These are phyloP conservation scores for Dryas integrifolia DNA, from an alignment of 331 rosid genomes.

Conservation along the genomic window DNA sequence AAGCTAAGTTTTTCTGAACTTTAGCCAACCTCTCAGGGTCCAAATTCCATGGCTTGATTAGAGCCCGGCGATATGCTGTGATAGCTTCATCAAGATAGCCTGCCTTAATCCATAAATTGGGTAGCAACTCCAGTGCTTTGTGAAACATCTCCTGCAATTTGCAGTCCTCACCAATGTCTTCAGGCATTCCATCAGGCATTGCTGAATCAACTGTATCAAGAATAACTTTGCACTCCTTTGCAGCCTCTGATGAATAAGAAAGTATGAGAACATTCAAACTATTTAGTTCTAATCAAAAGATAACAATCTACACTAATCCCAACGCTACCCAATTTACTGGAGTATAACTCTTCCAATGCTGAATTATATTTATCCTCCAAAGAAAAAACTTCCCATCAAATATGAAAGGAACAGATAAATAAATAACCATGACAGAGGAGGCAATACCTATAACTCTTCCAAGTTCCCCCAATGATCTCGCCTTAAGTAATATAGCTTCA, in stretches of 20 bases:
- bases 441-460: constrained; percentile 56
- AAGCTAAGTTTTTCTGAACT: constrained; percentile 69
- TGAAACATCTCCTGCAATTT: constrained; percentile 85
- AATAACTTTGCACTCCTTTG: constrained; percentile 74
- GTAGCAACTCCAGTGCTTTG: constrained; percentile 79
- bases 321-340: background rate
- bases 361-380: background rate
- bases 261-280: constrained; percentile 17
- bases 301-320: background rate
- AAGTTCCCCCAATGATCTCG: constrained; percentile 76
- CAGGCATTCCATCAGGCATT: constrained; percentile 73
- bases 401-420: background rate
- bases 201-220: constrained; percentile 80
- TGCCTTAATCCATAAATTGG: constrained; percentile 64
- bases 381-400: background rate
- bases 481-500: constrained; percentile 90
- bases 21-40: constrained; percentile 55
- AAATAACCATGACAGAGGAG: constrained; percentile 2
- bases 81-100: constrained; percentile 76
- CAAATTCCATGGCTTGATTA: constrained; percentile 85
- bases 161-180: constrained; percentile 60
- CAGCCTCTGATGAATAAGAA: constrained; percentile 64
- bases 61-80: constrained; percentile 63
- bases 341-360: background rate
- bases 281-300: background rate